Evolutionary conservation across 441 rosid genomes (phyloP).

Genomic region (Cnidoscolus chayamansa): DNA sequence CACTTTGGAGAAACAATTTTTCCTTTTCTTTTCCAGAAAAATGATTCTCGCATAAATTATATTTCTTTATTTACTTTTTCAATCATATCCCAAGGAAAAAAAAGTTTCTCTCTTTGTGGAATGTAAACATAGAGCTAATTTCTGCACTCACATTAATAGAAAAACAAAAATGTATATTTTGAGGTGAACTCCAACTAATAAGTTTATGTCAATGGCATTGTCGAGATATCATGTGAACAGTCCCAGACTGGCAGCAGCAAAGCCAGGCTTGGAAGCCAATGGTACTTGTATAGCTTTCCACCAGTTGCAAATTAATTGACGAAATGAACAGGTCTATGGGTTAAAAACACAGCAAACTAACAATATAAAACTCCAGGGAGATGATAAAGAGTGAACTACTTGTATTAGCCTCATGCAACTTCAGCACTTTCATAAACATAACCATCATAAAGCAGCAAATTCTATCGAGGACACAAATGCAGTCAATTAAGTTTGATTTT

Average conservation of each 20-base stretch:
- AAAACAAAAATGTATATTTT: neutral
- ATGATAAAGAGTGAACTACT: neutral
- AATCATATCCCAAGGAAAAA: neutral
- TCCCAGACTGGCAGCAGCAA: neutral
- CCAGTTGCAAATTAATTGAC: neutral
- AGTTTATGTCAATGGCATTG: neutral
- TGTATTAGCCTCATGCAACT: neutral
- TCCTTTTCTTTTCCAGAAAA: neutral
- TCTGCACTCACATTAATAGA: neutral
- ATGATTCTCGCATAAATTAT: neutral
- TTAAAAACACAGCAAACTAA: neutral
- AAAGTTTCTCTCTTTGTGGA: neutral
- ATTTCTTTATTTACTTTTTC: constrained; percentile 9
- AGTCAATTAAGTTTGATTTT: neutral
- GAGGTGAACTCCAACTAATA: neutral
- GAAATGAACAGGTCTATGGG: constrained; percentile 1
- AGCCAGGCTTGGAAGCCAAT: neutral
- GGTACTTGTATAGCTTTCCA: neutral
- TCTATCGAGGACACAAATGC: neutral
- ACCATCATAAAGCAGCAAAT: neutral
- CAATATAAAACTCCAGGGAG: neutral
- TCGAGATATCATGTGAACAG: neutral
- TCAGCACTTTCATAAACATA: neutral
- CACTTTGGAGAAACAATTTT: constrained; percentile 13
- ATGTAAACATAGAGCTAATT: neutral